These are phyloP conservation scores for Sarocladium kiliense DNA, from an alignment of 2,329 filamentous ascomycete species.

Conservation along the genomic window DNA sequence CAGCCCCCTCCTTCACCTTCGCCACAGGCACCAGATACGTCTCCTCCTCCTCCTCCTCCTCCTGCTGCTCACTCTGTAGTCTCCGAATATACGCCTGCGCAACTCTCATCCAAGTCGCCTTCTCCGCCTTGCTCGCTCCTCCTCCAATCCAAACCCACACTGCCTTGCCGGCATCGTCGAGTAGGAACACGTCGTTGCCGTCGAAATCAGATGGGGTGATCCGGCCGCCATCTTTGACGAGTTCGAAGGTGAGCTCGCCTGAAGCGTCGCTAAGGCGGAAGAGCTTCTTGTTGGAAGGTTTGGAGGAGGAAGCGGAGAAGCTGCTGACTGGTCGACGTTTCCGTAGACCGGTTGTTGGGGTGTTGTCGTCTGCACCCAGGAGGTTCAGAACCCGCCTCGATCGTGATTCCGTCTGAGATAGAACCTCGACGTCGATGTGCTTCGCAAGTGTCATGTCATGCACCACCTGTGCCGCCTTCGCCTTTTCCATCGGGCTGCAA, in stretches of 20 bases:
- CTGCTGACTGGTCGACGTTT: slow-evolving; percentile 20
- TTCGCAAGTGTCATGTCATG: slow-evolving; percentile 60
- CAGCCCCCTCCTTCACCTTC: slow-evolving; percentile 52
- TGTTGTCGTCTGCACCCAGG: slow-evolving; percentile 41
- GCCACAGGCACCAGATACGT: slow-evolving; percentile 45
- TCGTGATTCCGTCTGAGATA: slow-evolving; percentile 55
- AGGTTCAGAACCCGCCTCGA: slow-evolving; percentile 50
- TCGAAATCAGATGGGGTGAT: slow-evolving; percentile 47
- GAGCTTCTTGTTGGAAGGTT: slow-evolving; percentile 33
- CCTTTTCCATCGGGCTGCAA: slow-evolving; percentile 65
- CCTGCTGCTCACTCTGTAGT: slow-evolving; percentile 26
- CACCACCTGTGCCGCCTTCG: slow-evolving; percentile 62
- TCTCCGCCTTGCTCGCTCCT: slow-evolving; percentile 53
- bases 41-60: slow-evolving; percentile 18
- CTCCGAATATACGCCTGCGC: slow-evolving; percentile 50
- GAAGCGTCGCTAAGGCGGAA: slow-evolving; percentile 60
- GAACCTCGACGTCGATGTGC: slow-evolving; percentile 59
- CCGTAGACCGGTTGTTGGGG: slow-evolving; percentile 3
- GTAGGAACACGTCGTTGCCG: slow-evolving; percentile 56
- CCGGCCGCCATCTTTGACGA: slow-evolving; percentile 49
- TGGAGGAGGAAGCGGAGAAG: not conserved
- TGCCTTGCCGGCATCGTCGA: slow-evolving; percentile 49
- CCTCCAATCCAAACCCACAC: slow-evolving; percentile 65
- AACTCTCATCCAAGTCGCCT: slow-evolving; percentile 53
- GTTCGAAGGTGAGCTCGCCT: slow-evolving; percentile 50